Evolutionary conservation across 2,329 filamentous ascomycete species (phyloP).

Genomic region (Periglandula ipomoeae): DNA sequence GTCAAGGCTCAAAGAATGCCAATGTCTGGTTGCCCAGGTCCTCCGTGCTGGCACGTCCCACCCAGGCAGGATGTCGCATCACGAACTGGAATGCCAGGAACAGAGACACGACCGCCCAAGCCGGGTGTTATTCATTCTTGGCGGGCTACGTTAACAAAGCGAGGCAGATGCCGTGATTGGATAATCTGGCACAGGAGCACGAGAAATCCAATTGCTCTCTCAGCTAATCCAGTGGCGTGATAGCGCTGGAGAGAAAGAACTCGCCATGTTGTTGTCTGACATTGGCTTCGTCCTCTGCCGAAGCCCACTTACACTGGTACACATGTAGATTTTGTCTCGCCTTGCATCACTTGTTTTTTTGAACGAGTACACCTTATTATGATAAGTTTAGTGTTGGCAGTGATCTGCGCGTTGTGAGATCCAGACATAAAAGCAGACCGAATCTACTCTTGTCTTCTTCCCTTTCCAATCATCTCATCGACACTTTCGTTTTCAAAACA

Average conservation of each 20-base stretch:
- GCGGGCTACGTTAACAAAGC: not conserved
- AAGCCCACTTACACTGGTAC: not conserved
- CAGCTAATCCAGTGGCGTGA: too few species aligned
- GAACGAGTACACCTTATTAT: too few species aligned
- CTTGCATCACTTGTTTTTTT: not conserved
- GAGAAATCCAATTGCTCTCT: too few species aligned
- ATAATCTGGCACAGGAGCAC: not conserved
- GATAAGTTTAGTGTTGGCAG: too few species aligned
- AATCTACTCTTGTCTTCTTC: not conserved
- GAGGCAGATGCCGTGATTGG: not conserved
- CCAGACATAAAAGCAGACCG: not conserved
- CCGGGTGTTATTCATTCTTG: conserved; percentile 1
- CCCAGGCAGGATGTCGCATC: not conserved
- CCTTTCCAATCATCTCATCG: not conserved
- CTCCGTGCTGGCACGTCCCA: not conserved
- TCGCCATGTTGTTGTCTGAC: too few species aligned
- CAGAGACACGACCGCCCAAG: not conserved
- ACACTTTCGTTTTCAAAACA: not conserved
- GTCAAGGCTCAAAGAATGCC: not conserved
- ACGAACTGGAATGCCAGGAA: not conserved
- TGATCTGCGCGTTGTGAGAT: not conserved
- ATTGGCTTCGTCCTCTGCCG: not conserved
- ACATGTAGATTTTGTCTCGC: not conserved
- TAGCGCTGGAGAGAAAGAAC: too few species aligned
- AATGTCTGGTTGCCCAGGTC: not conserved